Conservation (phyloP, 1,284 basidiomycete species). For the Ustilago vetiveriae region DNA sequence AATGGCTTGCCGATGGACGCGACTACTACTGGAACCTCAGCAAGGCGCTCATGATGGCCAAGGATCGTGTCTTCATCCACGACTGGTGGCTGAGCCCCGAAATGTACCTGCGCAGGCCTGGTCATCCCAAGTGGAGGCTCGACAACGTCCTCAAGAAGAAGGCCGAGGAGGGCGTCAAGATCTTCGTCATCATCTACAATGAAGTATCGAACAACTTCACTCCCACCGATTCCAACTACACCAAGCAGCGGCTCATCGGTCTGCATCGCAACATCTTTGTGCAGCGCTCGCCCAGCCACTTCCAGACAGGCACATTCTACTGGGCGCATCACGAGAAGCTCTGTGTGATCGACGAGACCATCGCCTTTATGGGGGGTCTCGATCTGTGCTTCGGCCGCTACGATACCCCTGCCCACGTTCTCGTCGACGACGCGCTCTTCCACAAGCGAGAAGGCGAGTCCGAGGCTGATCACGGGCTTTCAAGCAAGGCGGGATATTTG, state of each 20-base stretch:
- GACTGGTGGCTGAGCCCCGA: slow-evolving; percentile 72
- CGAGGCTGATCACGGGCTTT: slow-evolving; percentile 24
- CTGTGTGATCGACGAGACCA: slow-evolving; percentile 95
- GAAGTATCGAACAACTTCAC: slow-evolving; percentile 98
- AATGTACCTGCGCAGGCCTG: slow-evolving; percentile 82
- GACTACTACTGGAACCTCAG: slow-evolving; percentile 77
- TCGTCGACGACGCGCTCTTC: slow-evolving; percentile 79
- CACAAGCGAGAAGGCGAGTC: slow-evolving; percentile 32
- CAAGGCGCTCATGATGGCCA: slow-evolving; percentile 87
- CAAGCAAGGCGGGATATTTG: slow-evolving; percentile 40
- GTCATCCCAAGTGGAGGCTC: slow-evolving; percentile 85
- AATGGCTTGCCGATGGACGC: slow-evolving; percentile 97
- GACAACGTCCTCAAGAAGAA: slow-evolving; percentile 89
- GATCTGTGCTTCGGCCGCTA: slow-evolving; percentile 76
- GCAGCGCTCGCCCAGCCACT: slow-evolving; percentile 95
- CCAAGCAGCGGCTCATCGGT: slow-evolving; percentile 85
- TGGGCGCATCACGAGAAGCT: slow-evolving; percentile 97
- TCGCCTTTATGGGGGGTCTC: slow-evolving; percentile 97
- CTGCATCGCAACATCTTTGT: slow-evolving; percentile 95
- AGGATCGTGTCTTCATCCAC: slow-evolving; percentile 73
- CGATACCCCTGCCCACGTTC: slow-evolving; percentile 91
- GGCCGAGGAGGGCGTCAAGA: slow-evolving; percentile 94
- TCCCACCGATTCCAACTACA: slow-evolving; percentile 74
- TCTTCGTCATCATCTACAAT: slow-evolving; percentile 86
- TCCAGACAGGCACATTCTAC: slow-evolving; percentile 96